Conservation (phyloP, 2,329 filamentous ascomycete genomes). For the Metarhizium brunneum region DNA sequence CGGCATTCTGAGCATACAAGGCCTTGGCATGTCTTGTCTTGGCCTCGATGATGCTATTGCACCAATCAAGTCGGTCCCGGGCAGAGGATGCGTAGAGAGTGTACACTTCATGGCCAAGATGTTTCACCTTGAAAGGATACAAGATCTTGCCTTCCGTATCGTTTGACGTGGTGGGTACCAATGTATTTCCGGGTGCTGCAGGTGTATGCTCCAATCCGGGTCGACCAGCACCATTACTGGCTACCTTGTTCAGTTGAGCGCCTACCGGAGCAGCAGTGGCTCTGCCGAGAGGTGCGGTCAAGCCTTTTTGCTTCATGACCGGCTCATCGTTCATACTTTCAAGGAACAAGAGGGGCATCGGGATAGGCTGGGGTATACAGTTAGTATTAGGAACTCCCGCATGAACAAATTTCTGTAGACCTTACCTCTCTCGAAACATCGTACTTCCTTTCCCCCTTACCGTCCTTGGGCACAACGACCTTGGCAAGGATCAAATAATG, state of each 20-base stretch:
- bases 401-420: not conserved
- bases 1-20: constrained; percentile 83
- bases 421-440: constrained; percentile 84
- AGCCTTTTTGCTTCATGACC: constrained; percentile 72
- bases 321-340: constrained; percentile 91
- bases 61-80: constrained; percentile 77
- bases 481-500: constrained; percentile 95
- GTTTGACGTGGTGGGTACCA: constrained; percentile 38
- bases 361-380: constrained; percentile 56
- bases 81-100: constrained; percentile 77
- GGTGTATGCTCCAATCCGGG: constrained; percentile 58
- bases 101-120: constrained; percentile 88
- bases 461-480: constrained; percentile 58
- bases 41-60: constrained; percentile 83
- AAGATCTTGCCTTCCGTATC: constrained; percentile 75
- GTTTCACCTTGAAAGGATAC: constrained; percentile 92
- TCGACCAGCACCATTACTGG: constrained; percentile 39
- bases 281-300: constrained; percentile 51
- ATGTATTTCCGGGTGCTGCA: constrained; percentile 56
- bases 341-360: constrained; percentile 88
- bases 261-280: constrained; percentile 52
- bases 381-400: constrained; percentile 15
- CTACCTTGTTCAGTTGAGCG: constrained; percentile 47
- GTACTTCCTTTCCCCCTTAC: constrained; percentile 70
- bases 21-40: constrained; percentile 90